A percentile compares a stretch with the other conserved stretches of the same genome.
Conservation (phyloP, 208 protist species). For the Trichomonas gallinae region DNA sequence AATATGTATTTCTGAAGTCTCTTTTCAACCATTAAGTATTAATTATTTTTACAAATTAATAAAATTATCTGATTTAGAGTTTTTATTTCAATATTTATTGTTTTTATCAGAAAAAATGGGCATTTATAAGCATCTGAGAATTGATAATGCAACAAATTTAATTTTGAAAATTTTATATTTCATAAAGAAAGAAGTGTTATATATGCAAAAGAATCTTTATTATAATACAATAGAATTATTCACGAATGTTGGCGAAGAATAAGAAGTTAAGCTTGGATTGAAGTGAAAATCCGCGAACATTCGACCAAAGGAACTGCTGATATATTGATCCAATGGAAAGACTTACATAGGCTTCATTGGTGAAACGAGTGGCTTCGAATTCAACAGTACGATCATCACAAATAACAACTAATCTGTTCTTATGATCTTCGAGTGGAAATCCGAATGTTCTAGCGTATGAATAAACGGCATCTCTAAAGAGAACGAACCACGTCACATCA, state of each 20-base stretch:
- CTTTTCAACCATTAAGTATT: too few relatives aligned
- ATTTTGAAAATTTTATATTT: too few relatives aligned
- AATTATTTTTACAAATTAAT: too few relatives aligned
- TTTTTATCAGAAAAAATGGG: too few relatives aligned
- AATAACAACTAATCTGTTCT: not conserved
- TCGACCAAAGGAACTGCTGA: not conserved
- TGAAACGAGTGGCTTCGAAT: not conserved
- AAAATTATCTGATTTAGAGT: too few relatives aligned
- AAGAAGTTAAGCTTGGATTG: not conserved
- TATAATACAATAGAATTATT: not conserved
- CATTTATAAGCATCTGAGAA: too few relatives aligned
- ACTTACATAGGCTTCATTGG: not conserved
- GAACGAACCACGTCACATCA: not conserved
- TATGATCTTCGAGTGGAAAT: not conserved
- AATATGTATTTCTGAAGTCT: too few relatives aligned
- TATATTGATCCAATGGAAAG: not conserved
- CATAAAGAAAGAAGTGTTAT: too few relatives aligned
- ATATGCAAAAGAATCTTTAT: too few relatives aligned
- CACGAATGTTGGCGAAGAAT: not conserved
- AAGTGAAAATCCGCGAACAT: not conserved
- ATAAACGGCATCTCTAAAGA: not conserved
- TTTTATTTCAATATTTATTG: too few relatives aligned
- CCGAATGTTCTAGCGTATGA: not conserved
- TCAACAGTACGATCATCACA: not conserved
- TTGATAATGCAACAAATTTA: too few relatives aligned